These are phyloP conservation scores for Neurospora sp. DNA, from an alignment of 495 filamentous ascomycete species.

Conservation along the genomic window DNA sequence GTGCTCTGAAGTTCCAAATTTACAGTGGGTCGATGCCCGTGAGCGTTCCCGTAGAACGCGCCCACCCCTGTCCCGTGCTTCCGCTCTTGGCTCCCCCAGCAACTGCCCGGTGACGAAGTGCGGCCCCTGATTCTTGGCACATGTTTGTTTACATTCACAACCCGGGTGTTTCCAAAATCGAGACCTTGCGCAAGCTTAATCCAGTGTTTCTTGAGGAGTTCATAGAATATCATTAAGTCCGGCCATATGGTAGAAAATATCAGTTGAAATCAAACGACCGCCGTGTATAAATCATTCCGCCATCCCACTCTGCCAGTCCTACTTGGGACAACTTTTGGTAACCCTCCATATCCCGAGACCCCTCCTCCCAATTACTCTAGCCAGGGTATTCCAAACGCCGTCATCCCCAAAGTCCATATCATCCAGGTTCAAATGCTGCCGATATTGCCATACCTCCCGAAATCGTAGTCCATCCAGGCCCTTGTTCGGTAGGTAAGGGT, in stretches of 20 bases:
- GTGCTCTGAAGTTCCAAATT: neutral
- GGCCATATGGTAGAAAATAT: neutral
- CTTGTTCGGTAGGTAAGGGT: conserved; percentile 44
- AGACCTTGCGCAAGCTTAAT: neutral
- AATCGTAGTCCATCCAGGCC: conserved; percentile 40
- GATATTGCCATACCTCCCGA: conserved; percentile 60
- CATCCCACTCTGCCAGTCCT: neutral
- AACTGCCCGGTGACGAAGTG: neutral
- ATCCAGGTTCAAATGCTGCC: conserved; percentile 75
- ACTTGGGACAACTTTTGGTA: conserved; percentile 37
- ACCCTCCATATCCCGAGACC: conserved; percentile 76
- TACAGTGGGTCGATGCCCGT: conserved; percentile 1
- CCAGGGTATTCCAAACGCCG: conserved; percentile 64
- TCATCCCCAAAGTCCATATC: conserved; percentile 85
- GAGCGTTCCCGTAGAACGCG: neutral
- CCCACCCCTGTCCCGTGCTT: neutral
- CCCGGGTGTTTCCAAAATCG: neutral
- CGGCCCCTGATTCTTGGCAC: neutral
- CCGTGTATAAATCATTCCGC: neutral
- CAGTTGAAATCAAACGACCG: neutral
- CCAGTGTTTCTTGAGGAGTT: neutral
- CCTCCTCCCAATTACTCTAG: conserved; percentile 65
- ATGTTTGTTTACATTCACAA: neutral
- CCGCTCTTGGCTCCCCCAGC: neutral
- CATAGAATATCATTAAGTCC: neutral